phyloP scores from a whole-genome alignment of 2,329 filamentous ascomycete genomes.

The Huntiella savannae region DNA sequence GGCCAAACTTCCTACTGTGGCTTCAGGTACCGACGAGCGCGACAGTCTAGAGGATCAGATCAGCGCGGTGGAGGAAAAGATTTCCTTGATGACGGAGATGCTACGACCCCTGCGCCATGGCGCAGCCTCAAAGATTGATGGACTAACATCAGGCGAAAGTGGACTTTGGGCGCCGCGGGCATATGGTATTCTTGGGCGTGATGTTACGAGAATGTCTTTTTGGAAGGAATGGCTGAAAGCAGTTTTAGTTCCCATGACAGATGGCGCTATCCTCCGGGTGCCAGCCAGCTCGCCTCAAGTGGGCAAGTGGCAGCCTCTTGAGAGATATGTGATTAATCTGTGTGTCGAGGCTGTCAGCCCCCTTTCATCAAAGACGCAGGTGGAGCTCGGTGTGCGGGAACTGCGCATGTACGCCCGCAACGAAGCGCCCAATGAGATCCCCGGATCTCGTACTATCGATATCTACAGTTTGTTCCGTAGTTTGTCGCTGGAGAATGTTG shows the following conservation, averaged over 20 bases:
- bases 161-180: slow-evolving; percentile 90
- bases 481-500: slow-evolving; percentile 77
- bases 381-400: slow-evolving; percentile 78
- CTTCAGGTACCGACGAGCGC: slow-evolving; percentile 62
- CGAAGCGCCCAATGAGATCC: slow-evolving; percentile 82
- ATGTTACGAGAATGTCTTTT: slow-evolving; percentile 66
- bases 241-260: slow-evolving; percentile 86
- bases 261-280: slow-evolving; percentile 63
- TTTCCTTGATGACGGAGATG: slow-evolving; percentile 89
- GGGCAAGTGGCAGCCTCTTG: slow-evolving; percentile 87
- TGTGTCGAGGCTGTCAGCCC: slow-evolving; percentile 90
- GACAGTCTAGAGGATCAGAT: slow-evolving; percentile 87
- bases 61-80: slow-evolving; percentile 90
- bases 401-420: slow-evolving; percentile 81
- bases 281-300: slow-evolving; percentile 77
- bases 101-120: slow-evolving; percentile 80
- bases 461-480: slow-evolving; percentile 83
- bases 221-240: slow-evolving; percentile 98
- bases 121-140: slow-evolving; percentile 92
- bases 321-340: slow-evolving; percentile 91
- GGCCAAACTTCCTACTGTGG: slow-evolving; percentile 59
- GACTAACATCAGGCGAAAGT: slow-evolving; percentile 83
- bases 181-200: slow-evolving; percentile 78
- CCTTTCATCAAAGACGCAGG: slow-evolving; percentile 82
- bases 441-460: slow-evolving; percentile 77